Evolutionary conservation across 192 early-diverging fungal species (phyloP).

Genomic region (Coemansia sp.): DNA sequence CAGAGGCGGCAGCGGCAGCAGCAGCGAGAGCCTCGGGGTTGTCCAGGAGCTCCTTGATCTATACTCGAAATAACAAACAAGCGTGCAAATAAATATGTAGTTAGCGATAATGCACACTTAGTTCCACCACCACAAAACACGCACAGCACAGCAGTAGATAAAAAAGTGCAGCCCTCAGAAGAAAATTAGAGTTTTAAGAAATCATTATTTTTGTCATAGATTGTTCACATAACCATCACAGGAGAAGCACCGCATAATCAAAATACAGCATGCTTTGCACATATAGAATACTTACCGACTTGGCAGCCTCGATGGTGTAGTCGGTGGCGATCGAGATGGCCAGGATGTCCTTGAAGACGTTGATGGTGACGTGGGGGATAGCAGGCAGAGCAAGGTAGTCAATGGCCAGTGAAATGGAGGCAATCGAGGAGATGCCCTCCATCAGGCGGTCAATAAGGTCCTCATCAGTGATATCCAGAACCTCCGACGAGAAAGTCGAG

Average conservation of each 20-base stretch:
- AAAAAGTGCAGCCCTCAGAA: conserved; percentile 58
- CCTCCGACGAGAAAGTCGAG: conserved; percentile 78
- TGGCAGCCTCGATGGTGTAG: conserved; percentile 87
- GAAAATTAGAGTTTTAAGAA: conserved; percentile 70
- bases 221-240: conserved; percentile 54
- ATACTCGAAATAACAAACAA: background rate
- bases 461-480: conserved; percentile 88
- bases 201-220: conserved; percentile 48
- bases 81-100: background rate
- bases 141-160: background rate
- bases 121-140: background rate
- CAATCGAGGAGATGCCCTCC: conserved; percentile 70
- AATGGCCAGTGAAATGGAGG: conserved; percentile 78
- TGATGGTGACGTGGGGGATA: conserved; percentile 94
- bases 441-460: conserved; percentile 67
- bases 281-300: conserved; percentile 58
- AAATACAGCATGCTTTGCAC: background rate
- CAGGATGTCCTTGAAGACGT: conserved; percentile 97
- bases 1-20: conserved; percentile 73
- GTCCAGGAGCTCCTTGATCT: conserved; percentile 93
- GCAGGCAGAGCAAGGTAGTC: conserved; percentile 81
- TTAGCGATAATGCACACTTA: background rate
- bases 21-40: conserved; percentile 88
- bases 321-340: conserved; percentile 85
- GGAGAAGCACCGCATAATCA: conserved; percentile 20